Evolutionary conservation across 2,329 filamentous ascomycete species (phyloP), one percentile per base, ranked within the genome.

Genomic region (Podosphaera aphanis): DNA sequence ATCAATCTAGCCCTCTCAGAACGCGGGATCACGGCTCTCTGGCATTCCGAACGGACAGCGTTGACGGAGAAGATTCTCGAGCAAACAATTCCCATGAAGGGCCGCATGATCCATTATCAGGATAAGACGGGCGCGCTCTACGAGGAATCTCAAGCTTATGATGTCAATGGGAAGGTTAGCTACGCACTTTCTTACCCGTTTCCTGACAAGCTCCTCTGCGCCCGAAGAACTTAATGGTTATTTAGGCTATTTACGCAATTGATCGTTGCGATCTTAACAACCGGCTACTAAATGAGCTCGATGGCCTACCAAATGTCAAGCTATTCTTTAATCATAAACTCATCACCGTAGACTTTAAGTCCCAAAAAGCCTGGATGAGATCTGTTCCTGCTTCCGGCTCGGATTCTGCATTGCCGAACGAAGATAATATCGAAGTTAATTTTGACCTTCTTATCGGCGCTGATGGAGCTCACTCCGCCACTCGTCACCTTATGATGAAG

Each of bases 1-100:
- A 98, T 98, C 66, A 98, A 98, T 59, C 66, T 98, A 46, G 88
- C 90, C 19, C 68, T 98, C 0, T 95, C 90, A 0, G 86, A 95
- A 60, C 77, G 90, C 48, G 90, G 90, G 27, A 86, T 95, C 60
- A 82, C 90, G 60, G 83, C 88, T 19, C 78, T 98, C 63, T 72
- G 73, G 45, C 67, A 81, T 54, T 74, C 82, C 1, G 73, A 74
- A 21, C 71, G 77, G 27, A 64, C 73, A 2, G 70, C 68, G 2
- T 70, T 95, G 31, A 66, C 93, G 27, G 70, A 86, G 11, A 69
- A 76, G 53, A 74, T 95, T 27, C 69, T 93, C 55, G 66, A 66
- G 1, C 74, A 79, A 44, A 88, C 86, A 0, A 84, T 95, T 49
- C 86, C 88, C 10, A 94, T 98, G 85, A 69, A 80, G 60, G 90